Evolutionary conservation across 345 rosid species (phyloP).

Genomic region (Euphorbia pulcherrima): DNA sequence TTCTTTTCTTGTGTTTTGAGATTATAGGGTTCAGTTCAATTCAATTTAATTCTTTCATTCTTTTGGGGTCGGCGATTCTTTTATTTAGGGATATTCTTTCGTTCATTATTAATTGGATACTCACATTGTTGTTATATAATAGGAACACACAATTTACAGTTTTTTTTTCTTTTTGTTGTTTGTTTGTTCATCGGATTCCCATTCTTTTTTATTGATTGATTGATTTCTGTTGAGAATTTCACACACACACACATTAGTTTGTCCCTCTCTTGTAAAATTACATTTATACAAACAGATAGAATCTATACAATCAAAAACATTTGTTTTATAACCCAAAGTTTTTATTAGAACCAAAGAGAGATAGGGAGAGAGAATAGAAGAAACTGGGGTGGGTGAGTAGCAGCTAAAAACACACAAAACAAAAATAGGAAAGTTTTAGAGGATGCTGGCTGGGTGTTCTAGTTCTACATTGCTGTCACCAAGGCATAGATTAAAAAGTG

Average conservation of each 20-base stretch:
- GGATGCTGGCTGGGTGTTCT: slow-evolving; percentile 99
- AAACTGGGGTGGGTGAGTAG: slow-evolving; percentile 46
- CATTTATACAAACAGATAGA: slow-evolving; percentile 20
- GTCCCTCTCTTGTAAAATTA: slow-evolving; percentile 36
- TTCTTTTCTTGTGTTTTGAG: slow-evolving; percentile 51
- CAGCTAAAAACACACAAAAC: slow-evolving; percentile 14
- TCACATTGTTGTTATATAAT: slow-evolving; percentile 22
- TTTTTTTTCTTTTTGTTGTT: slow-evolving; percentile 19
- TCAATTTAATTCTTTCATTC: slow-evolving; percentile 77
- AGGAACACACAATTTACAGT: slow-evolving; percentile 37
- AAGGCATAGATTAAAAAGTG: slow-evolving; percentile 94
- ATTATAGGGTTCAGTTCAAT: slow-evolving; percentile 46
- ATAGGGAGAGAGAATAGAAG: slow-evolving; percentile 30
- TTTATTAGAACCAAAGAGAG: slow-evolving; percentile 35
- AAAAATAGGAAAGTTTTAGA: slow-evolving; percentile 48
- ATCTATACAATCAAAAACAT: slow-evolving; percentile 21
- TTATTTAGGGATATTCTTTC: slow-evolving; percentile 20
- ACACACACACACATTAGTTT: slow-evolving; percentile 48
- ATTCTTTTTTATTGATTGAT: slow-evolving; percentile 24
- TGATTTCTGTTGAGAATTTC: slow-evolving; percentile 28
- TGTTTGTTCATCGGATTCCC: slow-evolving; percentile 72
- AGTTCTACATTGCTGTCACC: slow-evolving; percentile 95
- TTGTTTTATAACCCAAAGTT: slow-evolving; percentile 24
- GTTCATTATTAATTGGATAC: slow-evolving; percentile 9
- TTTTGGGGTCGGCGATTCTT: slow-evolving; percentile 42